These are phyloP conservation scores for Mycena polygramma DNA, from an alignment of 768 basidiomycete genomes.

Conservation along the genomic window DNA sequence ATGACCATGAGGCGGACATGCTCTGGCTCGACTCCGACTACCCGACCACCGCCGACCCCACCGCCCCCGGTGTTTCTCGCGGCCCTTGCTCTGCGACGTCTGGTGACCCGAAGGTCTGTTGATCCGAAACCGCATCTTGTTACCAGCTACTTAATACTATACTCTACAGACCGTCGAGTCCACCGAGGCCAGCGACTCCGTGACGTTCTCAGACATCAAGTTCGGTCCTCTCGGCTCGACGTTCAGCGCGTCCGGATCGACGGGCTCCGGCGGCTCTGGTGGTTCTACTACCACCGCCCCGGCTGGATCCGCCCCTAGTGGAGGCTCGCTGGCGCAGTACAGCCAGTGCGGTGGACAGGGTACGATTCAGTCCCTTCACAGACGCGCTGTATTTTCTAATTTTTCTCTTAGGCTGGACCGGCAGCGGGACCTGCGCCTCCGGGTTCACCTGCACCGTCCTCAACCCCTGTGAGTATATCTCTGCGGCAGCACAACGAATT, in stretches of 20 bases:
- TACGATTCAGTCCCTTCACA: neutral
- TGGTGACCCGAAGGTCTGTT: conserved; percentile 45
- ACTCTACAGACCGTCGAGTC: conserved; percentile 44
- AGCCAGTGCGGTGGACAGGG: conserved; percentile 17
- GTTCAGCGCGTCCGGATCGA: conserved; percentile 30
- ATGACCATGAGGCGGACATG: conserved; percentile 54
- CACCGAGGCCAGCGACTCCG: conserved; percentile 41
- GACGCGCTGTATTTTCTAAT: too few relatives aligned
- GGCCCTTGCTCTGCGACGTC: conserved; percentile 43
- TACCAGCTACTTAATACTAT: too few relatives aligned
- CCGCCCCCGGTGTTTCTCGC: conserved; percentile 36
- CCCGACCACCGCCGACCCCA: conserved; percentile 42
- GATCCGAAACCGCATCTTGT: too few relatives aligned
- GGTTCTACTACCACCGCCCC: neutral
- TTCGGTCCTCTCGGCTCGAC: conserved; percentile 56
- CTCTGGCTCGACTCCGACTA: conserved; percentile 48
- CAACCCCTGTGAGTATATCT: neutral
- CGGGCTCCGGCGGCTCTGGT: neutral
- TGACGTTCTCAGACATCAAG: conserved; percentile 57
- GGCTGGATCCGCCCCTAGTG: neutral
- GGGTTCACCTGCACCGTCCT: neutral
- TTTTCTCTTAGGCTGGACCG: too few relatives aligned
- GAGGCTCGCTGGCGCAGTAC: conserved; percentile 10
- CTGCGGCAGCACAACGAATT: neutral
- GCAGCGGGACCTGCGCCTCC: neutral